Base-by-base conservation (phyloP, 2,329 filamentous ascomycete genomes). In the Tympanopsis confertula region DNA sequence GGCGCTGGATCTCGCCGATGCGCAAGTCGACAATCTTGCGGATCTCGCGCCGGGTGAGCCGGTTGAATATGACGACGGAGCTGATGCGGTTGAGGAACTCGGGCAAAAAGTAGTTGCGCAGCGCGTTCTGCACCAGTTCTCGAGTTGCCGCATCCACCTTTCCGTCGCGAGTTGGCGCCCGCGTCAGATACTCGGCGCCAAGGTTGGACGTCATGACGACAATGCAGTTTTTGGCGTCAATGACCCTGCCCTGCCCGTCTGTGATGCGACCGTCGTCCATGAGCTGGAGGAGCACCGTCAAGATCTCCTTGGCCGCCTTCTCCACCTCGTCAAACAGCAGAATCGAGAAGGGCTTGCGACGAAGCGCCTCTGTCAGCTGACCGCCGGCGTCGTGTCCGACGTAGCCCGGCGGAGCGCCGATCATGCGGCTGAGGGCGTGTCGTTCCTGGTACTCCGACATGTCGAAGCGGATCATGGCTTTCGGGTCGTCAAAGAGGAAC, bases 371-470 rank as follows among this genome's bases (percentile, higher is more conserved):
- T 0, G 91, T 98, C 38, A 98, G 75, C 58, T 98, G 91, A 38
- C 91, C 91, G 49, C 91, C 91, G 20, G 91, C 78, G 53, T 98
- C 91, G 55, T 98, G 89, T 13, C 91, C 91, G 41, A 98, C 88
- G 48, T 98, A 98, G 45, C 91, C 91, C 4, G 91, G 91, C 17
- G 91, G 91, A 15, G 91, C 88, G 56, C 91, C 91, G 49, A 98
- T 98, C 86, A 98, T 95, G 42, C 91, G 79, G 56, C 86, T 94
- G 13, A 98, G 75, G 1, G 89, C 83, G 58, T 98, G 91, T 4
- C 89, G 82, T 62, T 98, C 91, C 61, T 98, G 93, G 60, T 96
- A 98, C 61, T 98, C 91, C 4, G 89, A 96, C 91, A 98, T 98
- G 57, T 98, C 91, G 65, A 98, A 94, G 29, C 91, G 83, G 50